phyloP scores from a whole-genome alignment of 306 rosid genomes.

The Dryas drummondii region DNA sequence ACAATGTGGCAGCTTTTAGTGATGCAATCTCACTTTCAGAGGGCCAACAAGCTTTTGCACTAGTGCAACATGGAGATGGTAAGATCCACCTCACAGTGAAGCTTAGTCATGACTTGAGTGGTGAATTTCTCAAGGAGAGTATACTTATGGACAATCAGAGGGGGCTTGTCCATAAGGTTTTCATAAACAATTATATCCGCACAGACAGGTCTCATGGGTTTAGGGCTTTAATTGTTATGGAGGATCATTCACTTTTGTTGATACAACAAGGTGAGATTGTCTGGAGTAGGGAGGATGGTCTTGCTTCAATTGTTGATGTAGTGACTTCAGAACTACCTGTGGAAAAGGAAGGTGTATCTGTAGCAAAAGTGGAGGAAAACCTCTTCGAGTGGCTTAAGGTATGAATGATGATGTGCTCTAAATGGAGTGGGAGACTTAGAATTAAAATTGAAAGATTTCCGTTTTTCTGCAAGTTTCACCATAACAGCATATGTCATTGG shows the following conservation, averaged over 20 bases:
- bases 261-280: conserved; percentile 95
- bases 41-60: conserved; percentile 66
- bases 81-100: conserved; percentile 65
- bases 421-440: conserved; percentile 15
- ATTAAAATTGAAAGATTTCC: not conserved
- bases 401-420: conserved; percentile 19
- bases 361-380: conserved; percentile 89
- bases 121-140: conserved; percentile 72
- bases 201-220: conserved; percentile 89
- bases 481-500: not conserved
- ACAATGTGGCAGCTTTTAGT: conserved; percentile 55
- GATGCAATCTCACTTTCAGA: conserved; percentile 75
- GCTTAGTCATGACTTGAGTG: conserved; percentile 56
- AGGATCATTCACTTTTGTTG: conserved; percentile 87
- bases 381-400: conserved; percentile 97
- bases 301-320: conserved; percentile 88
- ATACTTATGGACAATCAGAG: conserved; percentile 62
- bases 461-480: conserved; percentile 8
- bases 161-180: conserved; percentile 70
- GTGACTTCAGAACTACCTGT: conserved; percentile 85
- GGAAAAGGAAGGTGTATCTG: conserved; percentile 80
- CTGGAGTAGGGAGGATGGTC: conserved; percentile 98
- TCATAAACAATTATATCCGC: conserved; percentile 77
- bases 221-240: conserved; percentile 90
- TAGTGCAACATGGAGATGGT: conserved; percentile 61